Conservation (phyloP, 305 asterid species). For the Fraxinus nigra region DNA sequence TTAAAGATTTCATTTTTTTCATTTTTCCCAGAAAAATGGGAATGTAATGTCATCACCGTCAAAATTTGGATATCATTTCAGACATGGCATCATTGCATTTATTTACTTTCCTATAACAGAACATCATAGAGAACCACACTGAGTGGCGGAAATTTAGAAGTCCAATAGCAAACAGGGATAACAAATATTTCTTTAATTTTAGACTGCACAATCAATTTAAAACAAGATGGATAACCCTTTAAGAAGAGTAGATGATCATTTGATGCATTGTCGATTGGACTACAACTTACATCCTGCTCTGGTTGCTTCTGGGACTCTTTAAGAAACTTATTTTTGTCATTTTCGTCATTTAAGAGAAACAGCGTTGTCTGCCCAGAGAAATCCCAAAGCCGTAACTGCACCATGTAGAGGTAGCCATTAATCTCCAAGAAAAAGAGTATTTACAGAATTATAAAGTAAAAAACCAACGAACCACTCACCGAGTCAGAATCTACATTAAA, state of each 20-base stretch:
- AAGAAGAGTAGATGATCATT: conserved; percentile 21
- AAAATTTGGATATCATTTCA: conserved; percentile 16
- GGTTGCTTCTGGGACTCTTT: conserved; percentile 67
- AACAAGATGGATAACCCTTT: background rate
- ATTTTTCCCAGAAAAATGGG: background rate
- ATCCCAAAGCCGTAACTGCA: conserved; percentile 93
- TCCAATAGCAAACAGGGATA: background rate
- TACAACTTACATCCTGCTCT: conserved; percentile 79
- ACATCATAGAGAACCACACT: conserved; percentile 14
- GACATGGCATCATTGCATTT: conserved; percentile 7
- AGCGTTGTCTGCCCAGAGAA: conserved; percentile 80
- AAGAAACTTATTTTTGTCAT: conserved; percentile 53
- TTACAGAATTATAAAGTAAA: conserved; percentile 3
- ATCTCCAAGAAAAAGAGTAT: conserved; percentile 25
- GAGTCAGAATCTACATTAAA: conserved; percentile 72
- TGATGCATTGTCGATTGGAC: conserved; percentile 3
- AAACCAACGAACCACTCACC: conserved; percentile 41
- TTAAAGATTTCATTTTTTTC: background rate
- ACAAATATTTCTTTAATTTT: background rate
- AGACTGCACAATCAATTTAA: conserved; percentile 5
- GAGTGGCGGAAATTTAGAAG: conserved; percentile 5
- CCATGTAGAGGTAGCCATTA: conserved; percentile 27
- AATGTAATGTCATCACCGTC: conserved; percentile 5
- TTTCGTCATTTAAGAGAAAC: conserved; percentile 64
- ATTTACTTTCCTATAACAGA: conserved; percentile 7